Evolutionary conservation across 225 moss, liverwort and hornwort species (phyloP), one percentile per base, ranked within the genome.

Genomic region (Takakia lepidozioides): DNA sequence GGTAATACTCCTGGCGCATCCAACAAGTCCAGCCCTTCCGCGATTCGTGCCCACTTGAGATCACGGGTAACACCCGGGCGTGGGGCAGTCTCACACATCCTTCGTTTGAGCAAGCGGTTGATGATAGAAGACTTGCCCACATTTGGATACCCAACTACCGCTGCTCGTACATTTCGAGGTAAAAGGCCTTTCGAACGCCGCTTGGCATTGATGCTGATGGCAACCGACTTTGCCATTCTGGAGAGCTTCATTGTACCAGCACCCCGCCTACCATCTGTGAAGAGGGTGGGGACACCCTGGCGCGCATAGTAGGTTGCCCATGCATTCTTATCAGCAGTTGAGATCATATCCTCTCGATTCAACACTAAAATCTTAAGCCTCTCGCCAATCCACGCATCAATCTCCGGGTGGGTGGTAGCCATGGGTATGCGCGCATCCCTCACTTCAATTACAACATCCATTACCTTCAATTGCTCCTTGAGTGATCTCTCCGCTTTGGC

Each of bases 381-480:
- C 4, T 48, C 56, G 9, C 95, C 95, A 68, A 98, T 91, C 95
- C 95, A 98, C 38, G 60, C 55, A 20, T 90, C 84, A 32, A 95
- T 76, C 74, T 98, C 90, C 2, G 87, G 91, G 49, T 98, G 95
- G 39, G 84, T 79, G 9, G 95, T 98, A 9, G 95, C 70, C 62
- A 87, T 42, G 7, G 95, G 95, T 39, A 98, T 98, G 14, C 95
- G 76, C 14, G 84, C 82, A 64, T 98, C 95, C 2, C 95, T 87
- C 5, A 98, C 85, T 71, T 98, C 95, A 28, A 98, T 80, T 20
- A 98, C 87, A n/a, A 98, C 95, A 38, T 98, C 91, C 63, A 98
- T 90, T 18, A 91, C 59, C 54, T 79, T 82, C 57, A 98, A 51
- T 72, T 98, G 95, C 73, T 91, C 85, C 43, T 91, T 98, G 24